Conservation (phyloP, 208 protist genomes). For the Strigomonas culicis region DNA sequence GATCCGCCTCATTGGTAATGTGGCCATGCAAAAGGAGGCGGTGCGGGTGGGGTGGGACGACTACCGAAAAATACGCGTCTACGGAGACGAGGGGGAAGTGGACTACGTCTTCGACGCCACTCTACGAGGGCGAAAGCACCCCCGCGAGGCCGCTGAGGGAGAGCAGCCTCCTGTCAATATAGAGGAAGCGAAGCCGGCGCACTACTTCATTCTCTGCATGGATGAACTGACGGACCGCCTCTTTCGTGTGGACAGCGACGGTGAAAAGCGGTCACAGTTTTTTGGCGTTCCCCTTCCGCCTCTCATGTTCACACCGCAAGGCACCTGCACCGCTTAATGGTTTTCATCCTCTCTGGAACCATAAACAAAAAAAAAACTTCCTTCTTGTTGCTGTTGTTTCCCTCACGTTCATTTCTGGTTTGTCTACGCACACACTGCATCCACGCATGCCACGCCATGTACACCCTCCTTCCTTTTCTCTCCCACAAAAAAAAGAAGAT, state of each 20-base stretch:
- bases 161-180: conserved; percentile 4
- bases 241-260: conserved; percentile 19
- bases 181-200: too few relatives aligned
- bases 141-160: conserved; percentile 18
- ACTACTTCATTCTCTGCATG: conserved; percentile 43
- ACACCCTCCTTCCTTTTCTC: background rate
- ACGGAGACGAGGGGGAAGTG: conserved; percentile 40
- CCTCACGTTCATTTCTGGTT: background rate
- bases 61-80: conserved; percentile 74
- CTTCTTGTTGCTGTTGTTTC: background rate
- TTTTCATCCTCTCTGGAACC: background rate
- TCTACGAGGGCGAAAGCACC: background rate
- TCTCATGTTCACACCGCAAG: background rate
- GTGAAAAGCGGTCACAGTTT: conserved; percentile 2
- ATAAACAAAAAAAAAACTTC: background rate
- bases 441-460: background rate
- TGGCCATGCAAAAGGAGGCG: conserved; percentile 39
- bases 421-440: conserved; percentile 2
- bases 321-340: background rate
- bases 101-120: conserved; percentile 11
- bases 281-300: conserved; percentile 2
- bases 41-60: conserved; percentile 52
- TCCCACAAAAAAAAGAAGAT: conserved; percentile 1
- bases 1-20: conserved; percentile 65
- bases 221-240: conserved; percentile 67